Percentiles rank a stretch among this genome's conserved stretches.
phyloP scores from a whole-genome alignment of 495 filamentous ascomycete species.

The Pyronema domesticum region DNA sequence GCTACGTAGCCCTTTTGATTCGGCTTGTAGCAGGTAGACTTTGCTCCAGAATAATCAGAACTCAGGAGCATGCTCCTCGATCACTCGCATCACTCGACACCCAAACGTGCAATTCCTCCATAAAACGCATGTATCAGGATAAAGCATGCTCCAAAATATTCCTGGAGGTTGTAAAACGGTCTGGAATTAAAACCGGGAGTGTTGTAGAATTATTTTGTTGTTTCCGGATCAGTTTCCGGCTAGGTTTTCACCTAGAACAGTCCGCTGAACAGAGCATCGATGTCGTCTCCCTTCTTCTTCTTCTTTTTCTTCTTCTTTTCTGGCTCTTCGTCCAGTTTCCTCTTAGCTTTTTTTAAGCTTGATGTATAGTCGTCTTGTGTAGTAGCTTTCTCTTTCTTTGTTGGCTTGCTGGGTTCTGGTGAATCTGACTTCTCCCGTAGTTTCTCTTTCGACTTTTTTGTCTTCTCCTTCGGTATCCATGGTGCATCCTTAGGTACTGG shows the following conservation, averaged over 20 bases:
- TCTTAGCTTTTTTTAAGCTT: slow-evolving; percentile 14
- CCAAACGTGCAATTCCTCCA: too few relatives aligned
- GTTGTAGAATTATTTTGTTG: too few relatives aligned
- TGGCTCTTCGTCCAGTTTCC: background rate
- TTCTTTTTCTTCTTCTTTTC: slow-evolving; percentile 30
- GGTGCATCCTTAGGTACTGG: background rate
- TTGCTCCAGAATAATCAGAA: too few relatives aligned
- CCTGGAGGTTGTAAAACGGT: too few relatives aligned
- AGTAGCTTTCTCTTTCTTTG: slow-evolving; percentile 3
- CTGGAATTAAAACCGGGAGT: too few relatives aligned
- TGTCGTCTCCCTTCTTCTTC: slow-evolving; percentile 37
- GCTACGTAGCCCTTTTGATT: too few relatives aligned
- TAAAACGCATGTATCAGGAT: too few relatives aligned
- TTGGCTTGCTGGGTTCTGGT: background rate
- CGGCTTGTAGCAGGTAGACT: too few relatives aligned
- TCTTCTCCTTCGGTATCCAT: slow-evolving; percentile 7
- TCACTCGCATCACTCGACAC: too few relatives aligned
- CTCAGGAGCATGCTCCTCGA: too few relatives aligned
- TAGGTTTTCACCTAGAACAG: slow-evolving; percentile 25
- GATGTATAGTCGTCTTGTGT: slow-evolving; percentile 1
- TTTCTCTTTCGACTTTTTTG: slow-evolving; percentile 1
- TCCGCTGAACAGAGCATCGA: slow-evolving; percentile 44
- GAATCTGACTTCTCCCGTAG: background rate
- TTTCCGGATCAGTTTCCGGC: too few relatives aligned
- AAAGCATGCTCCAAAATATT: too few relatives aligned